These are phyloP conservation scores for Anthracocystis setariae DNA, from an alignment of 1,284 basidiomycete genomes.

Conservation along the genomic window DNA sequence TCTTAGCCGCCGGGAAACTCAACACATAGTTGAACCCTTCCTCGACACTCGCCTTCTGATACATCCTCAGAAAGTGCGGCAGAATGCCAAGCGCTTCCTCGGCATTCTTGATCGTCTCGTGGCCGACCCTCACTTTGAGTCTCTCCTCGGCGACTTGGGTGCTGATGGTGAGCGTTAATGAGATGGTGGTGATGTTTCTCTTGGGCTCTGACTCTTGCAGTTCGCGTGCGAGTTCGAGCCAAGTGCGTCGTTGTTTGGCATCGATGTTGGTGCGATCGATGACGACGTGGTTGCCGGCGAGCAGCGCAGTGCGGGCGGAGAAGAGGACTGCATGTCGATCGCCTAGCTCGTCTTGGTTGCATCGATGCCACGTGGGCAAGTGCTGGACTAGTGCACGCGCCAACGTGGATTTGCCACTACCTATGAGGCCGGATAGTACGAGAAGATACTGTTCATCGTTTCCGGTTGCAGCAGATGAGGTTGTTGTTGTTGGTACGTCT, in stretches of 20 bases:
- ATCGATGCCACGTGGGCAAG: constrained; percentile 37
- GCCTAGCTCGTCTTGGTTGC: constrained; percentile 48
- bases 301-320: constrained; percentile 24
- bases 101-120: constrained; percentile 40
- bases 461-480: background rate
- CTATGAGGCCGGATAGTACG: constrained; percentile 41
- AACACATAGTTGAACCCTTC: constrained; percentile 43
- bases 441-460: constrained; percentile 30
- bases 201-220: background rate
- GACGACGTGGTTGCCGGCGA: constrained; percentile 26
- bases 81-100: constrained; percentile 34
- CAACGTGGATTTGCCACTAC: constrained; percentile 48
- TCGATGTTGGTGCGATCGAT: constrained; percentile 54
- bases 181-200: constrained; percentile 25
- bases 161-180: constrained; percentile 38
- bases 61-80: constrained; percentile 31
- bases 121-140: constrained; percentile 20
- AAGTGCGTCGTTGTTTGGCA: constrained; percentile 38
- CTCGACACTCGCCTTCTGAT: constrained; percentile 28
- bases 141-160: constrained; percentile 25
- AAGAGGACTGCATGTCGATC: constrained; percentile 31
- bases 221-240: constrained; percentile 38
- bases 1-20: constrained; percentile 20
- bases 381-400: constrained; percentile 35
- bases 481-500: background rate